Evolutionary conservation across 352 stramenopile species (phyloP), one percentile per base, ranked within the genome.

Genomic region (Globisporangium spinosum): DNA sequence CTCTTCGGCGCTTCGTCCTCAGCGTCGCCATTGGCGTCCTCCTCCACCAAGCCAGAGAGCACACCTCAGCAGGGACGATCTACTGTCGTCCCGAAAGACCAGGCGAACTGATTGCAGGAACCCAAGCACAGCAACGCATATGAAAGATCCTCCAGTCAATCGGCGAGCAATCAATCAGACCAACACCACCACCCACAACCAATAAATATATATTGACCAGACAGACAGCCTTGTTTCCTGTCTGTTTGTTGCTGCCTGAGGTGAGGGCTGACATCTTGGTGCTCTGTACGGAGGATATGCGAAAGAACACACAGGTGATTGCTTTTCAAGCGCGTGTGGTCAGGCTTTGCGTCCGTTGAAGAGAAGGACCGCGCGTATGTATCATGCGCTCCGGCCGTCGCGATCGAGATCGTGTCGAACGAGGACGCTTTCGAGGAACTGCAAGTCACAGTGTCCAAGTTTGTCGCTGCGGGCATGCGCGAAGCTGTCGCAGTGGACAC

Each of bases 1-100:
- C 62, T 89, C 29, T 77, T 89, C 15, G 75, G 72, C n/a, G 66
- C 17, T 65, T 72, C 40, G 55, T 62, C 64, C 23, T 61, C 57
- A 32, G 9, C 54, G 15, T 15, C 49, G 1, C 25, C 62, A 22
- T 6, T 34, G 8, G 32, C 25, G 8, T 58, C 27, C 25, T 51
- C 43, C 43, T 51, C 43, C 43, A 23, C 43, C 6, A 8, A 5
- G 17, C 43, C n/a, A 51, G 20, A 65, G 29, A 23, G 6, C 12
- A 56, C 67, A 4, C 13, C 65, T 34, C 10, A 34, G 6, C 67
- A 76, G 20, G 70, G 68, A 8, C 75, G 70, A 54, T 82, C 75
- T 23, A 74, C 59, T 9, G 75, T 82, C 59, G 69, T 72, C 47
- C 72, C 70, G 15, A 69, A 73, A 47, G 47, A 61, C 25, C n/a